phyloP scores from a whole-genome alignment of 2,329 filamentous ascomycete species.

The Capronia epimyces region DNA sequence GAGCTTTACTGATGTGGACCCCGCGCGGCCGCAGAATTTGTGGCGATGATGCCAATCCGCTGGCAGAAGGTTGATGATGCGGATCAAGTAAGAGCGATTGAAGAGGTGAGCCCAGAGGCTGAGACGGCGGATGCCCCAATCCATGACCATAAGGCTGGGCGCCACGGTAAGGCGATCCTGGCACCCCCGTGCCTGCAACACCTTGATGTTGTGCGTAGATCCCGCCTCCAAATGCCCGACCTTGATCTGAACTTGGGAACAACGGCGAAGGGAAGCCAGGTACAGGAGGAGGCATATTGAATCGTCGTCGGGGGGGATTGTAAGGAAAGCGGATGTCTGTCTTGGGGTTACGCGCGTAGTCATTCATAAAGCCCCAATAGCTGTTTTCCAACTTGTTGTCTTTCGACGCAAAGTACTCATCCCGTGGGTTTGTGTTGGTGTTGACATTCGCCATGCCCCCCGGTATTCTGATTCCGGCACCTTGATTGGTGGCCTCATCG shows the following conservation, averaged over 20 bases:
- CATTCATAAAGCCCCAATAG: slow-evolving; percentile 89
- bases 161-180: slow-evolving; percentile 15
- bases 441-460: background rate
- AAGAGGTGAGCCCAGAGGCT: slow-evolving; percentile 36
- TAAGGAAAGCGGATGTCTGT: slow-evolving; percentile 59
- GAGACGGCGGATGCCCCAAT: slow-evolving; percentile 24
- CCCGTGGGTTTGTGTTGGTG: slow-evolving; percentile 48
- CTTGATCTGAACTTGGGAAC: slow-evolving; percentile 30
- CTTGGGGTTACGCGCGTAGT: slow-evolving; percentile 73
- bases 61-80: slow-evolving; percentile 43
- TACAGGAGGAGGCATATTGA: slow-evolving; percentile 70
- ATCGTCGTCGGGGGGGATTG: slow-evolving; percentile 52
- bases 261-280: slow-evolving; percentile 63
- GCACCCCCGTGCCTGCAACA: slow-evolving; percentile 3
- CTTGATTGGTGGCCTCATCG: slow-evolving; percentile 32
- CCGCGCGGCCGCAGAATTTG: slow-evolving; percentile 14
- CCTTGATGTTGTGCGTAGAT: slow-evolving; percentile 9
- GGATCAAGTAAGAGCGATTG: slow-evolving; percentile 45
- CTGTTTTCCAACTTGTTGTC: slow-evolving; percentile 98
- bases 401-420: slow-evolving; percentile 91
- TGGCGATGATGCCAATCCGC: slow-evolving; percentile 28
- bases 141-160: slow-evolving; percentile 10
- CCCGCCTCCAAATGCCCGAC: slow-evolving; percentile 1
- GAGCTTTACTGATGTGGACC: slow-evolving; percentile 4
- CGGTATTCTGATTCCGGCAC: background rate